phyloP scores from a whole-genome alignment of 208 protist species.

The Acanthamoeba sp. region DNA sequence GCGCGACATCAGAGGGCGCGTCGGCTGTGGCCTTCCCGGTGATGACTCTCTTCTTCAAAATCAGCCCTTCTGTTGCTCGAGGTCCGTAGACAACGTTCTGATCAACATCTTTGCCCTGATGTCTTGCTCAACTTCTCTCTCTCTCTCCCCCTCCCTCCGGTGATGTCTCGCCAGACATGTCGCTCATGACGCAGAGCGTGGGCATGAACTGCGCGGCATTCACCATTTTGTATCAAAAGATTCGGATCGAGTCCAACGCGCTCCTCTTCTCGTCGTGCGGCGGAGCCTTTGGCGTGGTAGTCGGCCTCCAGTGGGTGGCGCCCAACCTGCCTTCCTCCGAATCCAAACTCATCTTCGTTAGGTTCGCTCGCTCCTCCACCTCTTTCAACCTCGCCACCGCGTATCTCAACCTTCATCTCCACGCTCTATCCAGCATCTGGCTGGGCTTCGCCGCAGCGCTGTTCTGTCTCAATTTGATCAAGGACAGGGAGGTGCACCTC shows the following conservation, averaged over 20 bases:
- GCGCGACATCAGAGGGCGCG: conserved; percentile 74
- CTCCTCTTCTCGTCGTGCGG: conserved; percentile 64
- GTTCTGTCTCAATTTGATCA: conserved; percentile 65
- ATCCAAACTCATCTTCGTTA: conserved; percentile 55
- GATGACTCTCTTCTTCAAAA: conserved; percentile 76
- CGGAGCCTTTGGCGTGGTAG: conserved; percentile 44
- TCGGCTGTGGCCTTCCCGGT: conserved; percentile 73
- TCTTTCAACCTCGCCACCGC: no score
- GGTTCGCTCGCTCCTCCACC: not conserved
- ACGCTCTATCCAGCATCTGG: conserved; percentile 38
- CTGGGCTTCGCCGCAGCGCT: conserved; percentile 37
- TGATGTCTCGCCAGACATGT: conserved; percentile 69
- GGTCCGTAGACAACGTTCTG: conserved; percentile 10
- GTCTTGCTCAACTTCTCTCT: no score
- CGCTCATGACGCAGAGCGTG: conserved; percentile 79
- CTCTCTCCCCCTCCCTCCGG: not conserved
- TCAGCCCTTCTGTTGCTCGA: conserved; percentile 18
- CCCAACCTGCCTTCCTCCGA: conserved; percentile 28
- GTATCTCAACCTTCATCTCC: no score
- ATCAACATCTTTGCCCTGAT: no score
- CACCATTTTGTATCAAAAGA: conserved; percentile 77
- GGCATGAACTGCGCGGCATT: conserved; percentile 76
- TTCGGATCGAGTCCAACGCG: conserved; percentile 46
- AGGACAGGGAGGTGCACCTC: conserved; percentile 59
- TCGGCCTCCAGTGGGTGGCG: conserved; percentile 56